Percentiles rank a stretch among this genome's conserved stretches.
Evolutionary conservation across 805 yeast species (phyloP).

Genomic region (Ogataea angusta): DNA sequence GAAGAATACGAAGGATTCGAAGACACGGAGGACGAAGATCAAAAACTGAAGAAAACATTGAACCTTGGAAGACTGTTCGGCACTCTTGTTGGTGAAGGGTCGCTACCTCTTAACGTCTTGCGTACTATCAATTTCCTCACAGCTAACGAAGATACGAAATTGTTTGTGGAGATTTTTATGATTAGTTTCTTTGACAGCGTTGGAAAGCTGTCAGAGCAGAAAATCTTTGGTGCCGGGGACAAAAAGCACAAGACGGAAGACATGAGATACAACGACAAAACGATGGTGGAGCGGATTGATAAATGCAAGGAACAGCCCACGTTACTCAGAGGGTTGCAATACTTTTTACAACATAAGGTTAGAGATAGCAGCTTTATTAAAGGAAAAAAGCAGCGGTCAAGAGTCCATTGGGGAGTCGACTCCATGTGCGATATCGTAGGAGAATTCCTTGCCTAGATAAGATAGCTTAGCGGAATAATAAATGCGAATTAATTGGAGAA

Average conservation of each 20-base stretch:
- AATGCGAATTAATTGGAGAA: not conserved
- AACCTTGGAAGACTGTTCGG: conserved; percentile 85
- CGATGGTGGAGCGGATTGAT: conserved; percentile 35
- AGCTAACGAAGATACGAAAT: conserved; percentile 52
- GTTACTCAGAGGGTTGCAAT: conserved; percentile 63
- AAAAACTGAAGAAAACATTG: conserved; percentile 54
- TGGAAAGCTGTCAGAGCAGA: conserved; percentile 59
- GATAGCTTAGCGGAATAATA: conserved; percentile 1
- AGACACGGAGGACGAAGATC: conserved; percentile 49
- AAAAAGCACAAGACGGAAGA: conserved; percentile 29
- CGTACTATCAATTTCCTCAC: conserved; percentile 72
- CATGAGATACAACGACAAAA: conserved; percentile 33
- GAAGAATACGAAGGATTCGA: conserved; percentile 25
- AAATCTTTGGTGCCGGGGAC: conserved; percentile 42
- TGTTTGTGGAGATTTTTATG: conserved; percentile 72
- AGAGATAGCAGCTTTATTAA: conserved; percentile 44
- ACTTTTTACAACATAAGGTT: conserved; percentile 50
- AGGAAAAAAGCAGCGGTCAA: conserved; percentile 51
- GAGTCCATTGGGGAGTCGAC: conserved; percentile 68
- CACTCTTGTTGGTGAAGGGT: conserved; percentile 64
- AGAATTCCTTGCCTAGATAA: conserved; percentile 26
- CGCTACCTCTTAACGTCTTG: conserved; percentile 68
- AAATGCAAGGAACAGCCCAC: conserved; percentile 58
- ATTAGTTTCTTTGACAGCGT: conserved; percentile 63
- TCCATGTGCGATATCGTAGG: conserved; percentile 52